These are phyloP conservation scores for Clarireedia monteithiana DNA, from an alignment of 2,329 filamentous ascomycete species.

Conservation along the genomic window DNA sequence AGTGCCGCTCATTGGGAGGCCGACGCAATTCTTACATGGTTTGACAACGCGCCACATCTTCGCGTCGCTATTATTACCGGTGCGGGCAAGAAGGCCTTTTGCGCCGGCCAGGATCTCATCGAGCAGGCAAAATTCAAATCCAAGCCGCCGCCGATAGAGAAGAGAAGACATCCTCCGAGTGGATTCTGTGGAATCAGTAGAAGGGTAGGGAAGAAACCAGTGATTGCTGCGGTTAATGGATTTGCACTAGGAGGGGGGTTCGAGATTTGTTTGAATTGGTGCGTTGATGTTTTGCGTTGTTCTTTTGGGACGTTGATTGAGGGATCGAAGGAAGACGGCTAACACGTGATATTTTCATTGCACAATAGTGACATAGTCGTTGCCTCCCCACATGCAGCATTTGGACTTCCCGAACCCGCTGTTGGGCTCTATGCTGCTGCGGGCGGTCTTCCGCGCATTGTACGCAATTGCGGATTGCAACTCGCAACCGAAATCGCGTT, in stretches of 20 bases:
- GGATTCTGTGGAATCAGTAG: slow-evolving; percentile 63
- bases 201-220: slow-evolving; percentile 61
- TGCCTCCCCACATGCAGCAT: slow-evolving; percentile 50
- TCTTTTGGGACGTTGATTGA: no score
- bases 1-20: slow-evolving; percentile 32
- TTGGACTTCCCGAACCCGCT: slow-evolving; percentile 64
- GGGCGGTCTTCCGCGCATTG: slow-evolving; percentile 61
- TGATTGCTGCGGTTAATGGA: slow-evolving; percentile 74
- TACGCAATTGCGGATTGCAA: slow-evolving; percentile 55
- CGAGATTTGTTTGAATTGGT: slow-evolving; percentile 57
- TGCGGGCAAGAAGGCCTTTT: slow-evolving; percentile 53
- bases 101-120: slow-evolving; percentile 56
- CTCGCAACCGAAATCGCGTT: slow-evolving; percentile 65
- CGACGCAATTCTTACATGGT: slow-evolving; percentile 46
- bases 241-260: slow-evolving; percentile 68
- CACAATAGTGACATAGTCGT: slow-evolving; percentile 57
- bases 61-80: slow-evolving; percentile 59
- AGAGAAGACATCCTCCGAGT: slow-evolving; percentile 24
- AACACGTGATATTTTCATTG: not conserved
- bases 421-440: slow-evolving; percentile 64
- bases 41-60: slow-evolving; percentile 50
- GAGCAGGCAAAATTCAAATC: slow-evolving; percentile 48
- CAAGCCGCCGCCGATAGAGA: slow-evolving; percentile 18
- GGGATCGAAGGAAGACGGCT: not conserved
- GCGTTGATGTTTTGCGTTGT: not conserved